phyloP scores from a whole-genome alignment of 78 protist species.

The Dictyostelium intermedium region DNA sequence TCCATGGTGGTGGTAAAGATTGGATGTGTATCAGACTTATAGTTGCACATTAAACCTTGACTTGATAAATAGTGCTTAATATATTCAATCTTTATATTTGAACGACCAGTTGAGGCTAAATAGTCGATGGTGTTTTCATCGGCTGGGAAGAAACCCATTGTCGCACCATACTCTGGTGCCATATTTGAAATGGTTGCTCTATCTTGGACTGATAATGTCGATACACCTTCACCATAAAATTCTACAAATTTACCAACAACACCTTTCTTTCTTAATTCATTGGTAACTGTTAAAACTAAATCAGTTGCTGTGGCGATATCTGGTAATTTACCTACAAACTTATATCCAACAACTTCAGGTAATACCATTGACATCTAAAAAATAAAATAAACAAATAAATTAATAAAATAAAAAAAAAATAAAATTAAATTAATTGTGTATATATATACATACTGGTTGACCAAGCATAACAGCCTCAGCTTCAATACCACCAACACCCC shows the following conservation, averaged over 20 bases:
- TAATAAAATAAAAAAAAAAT: too few species aligned
- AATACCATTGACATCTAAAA: conserved; percentile 75
- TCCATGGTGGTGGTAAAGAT: conserved; percentile 67
- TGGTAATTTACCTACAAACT: conserved; percentile 86
- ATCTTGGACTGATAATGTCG: conserved; percentile 87
- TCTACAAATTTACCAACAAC: conserved; percentile 95
- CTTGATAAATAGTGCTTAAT: conserved; percentile 64
- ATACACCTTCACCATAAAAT: conserved; percentile 90
- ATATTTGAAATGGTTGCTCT: conserved; percentile 95
- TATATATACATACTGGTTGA: conserved; percentile 80
- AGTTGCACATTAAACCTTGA: conserved; percentile 53
- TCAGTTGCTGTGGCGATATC: conserved; percentile 91
- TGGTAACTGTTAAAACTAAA: conserved; percentile 90
- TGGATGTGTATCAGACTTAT: conserved; percentile 17
- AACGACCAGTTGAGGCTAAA: conserved; percentile 85
- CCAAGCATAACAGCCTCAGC: conserved; percentile 94
- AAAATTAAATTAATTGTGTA: neutral
- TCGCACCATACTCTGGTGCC: conserved; percentile 96
- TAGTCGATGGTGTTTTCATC: conserved; percentile 81
- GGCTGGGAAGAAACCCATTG: conserved; percentile 93
- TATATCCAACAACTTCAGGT: conserved; percentile 92
- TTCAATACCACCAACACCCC: conserved; percentile 96
- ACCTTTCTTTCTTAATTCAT: conserved; percentile 83
- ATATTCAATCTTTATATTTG: conserved; percentile 29
- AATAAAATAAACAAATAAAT: neutral